Conservation (phyloP, 805 yeast species). For the Kazachstania martiniae region DNA sequence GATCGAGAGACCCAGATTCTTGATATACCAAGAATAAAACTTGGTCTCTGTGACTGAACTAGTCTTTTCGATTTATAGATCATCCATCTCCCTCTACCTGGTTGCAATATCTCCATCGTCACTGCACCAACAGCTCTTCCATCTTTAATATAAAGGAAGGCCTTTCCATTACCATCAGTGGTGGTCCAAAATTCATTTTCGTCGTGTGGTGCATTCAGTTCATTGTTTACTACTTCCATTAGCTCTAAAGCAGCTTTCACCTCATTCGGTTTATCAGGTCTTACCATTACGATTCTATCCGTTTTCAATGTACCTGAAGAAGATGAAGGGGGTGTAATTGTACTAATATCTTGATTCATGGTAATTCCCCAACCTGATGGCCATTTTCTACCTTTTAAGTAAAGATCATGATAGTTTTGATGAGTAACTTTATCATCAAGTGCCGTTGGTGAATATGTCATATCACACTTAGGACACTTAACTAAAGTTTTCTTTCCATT, state of each 20-base stretch:
- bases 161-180: conserved; percentile 28
- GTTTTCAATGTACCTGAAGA: no score
- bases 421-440: conserved; percentile 29
- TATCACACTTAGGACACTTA: conserved; percentile 20
- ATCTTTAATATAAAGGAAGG: conserved; percentile 39
- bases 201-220: conserved; percentile 46
- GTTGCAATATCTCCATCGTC: conserved; percentile 34
- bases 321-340: conserved; percentile 9
- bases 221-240: conserved; percentile 45
- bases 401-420: conserved; percentile 38
- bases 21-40: conserved; percentile 36
- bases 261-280: conserved; percentile 24
- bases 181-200: conserved; percentile 32
- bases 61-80: conserved; percentile 37
- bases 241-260: conserved; percentile 30
- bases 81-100: conserved; percentile 49
- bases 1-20: conserved; percentile 37
- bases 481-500: conserved; percentile 1
- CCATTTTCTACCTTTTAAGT: conserved; percentile 43
- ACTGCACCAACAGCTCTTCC: conserved; percentile 45
- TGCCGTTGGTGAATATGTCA: conserved; percentile 16
- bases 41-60: conserved; percentile 37
- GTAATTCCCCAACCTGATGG: conserved; percentile 27
- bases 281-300: conserved; percentile 30
- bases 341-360: conserved; percentile 4